These are phyloP conservation scores for Iberis pinnata DNA, from an alignment of 345 rosid species.

Conservation along the genomic window DNA sequence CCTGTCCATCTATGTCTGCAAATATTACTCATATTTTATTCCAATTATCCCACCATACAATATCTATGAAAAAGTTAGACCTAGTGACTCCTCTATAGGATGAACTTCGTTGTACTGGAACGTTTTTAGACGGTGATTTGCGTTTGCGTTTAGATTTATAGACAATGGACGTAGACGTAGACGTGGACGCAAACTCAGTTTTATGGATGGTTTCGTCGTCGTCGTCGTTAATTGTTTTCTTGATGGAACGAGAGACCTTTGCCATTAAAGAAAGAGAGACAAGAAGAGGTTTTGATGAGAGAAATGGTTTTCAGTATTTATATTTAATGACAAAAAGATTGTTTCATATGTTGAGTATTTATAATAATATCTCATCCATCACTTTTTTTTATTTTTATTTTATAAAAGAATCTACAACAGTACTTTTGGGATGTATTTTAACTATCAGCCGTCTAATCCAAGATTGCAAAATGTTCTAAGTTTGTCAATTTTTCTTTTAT, in stretches of 20 bases:
- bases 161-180: slow-evolving; percentile 18
- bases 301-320: no score
- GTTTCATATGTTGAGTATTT: slow-evolving; percentile 25
- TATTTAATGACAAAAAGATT: slow-evolving; percentile 12
- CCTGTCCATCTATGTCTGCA: neutral
- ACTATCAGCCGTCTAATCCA: neutral
- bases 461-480: neutral
- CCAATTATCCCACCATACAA: no score
- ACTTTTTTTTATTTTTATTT: no score
- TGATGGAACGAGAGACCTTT: slow-evolving; percentile 23
- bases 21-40: no score
- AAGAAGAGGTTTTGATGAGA: neutral
- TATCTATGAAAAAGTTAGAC: slow-evolving; percentile 24
- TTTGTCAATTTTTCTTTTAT: neutral
- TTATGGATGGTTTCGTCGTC: neutral
- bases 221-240: slow-evolving; percentile 11
- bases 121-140: slow-evolving; percentile 61
- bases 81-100: slow-evolving; percentile 87
- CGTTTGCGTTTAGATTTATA: slow-evolving; percentile 62
- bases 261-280: slow-evolving; percentile 18
- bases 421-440: no score
- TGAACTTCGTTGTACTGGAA: slow-evolving; percentile 85
- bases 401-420: no score
- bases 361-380: neutral
- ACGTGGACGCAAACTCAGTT: slow-evolving; percentile 16